Base-by-base conservation (phyloP, 1,284 basidiomycete species). In the Apiotrichum sp. region DNA sequence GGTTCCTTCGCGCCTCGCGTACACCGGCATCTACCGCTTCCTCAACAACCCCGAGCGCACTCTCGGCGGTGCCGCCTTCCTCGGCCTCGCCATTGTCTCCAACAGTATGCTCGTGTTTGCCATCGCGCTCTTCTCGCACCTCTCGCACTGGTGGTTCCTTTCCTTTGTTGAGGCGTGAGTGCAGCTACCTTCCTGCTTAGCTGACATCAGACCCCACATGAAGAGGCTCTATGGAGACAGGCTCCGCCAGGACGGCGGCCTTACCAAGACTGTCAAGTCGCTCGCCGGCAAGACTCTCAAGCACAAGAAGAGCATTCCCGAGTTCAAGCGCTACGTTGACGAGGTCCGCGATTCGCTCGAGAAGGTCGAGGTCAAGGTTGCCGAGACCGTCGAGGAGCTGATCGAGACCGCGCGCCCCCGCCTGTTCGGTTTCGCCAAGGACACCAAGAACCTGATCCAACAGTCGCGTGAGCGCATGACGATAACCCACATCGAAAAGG, bases 21-120 rank as follows among this genome's bases (percentile, higher is more conserved):
- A 98, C 73, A 95, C 91, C 50, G 95, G 95, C 35, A 98, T 98
- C 66, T 97, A 93, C 77, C 84, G 90, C 83, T 95, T 90, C 79
- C 79, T 96, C 57, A 96, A 98, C 77, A 96, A 98, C 70, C 95
- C 95, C 0, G 95, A 98, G 74, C 71, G 81, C 35, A 84, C 89
- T 40, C 91, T 96, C 85, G 92, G 92, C 32, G 92, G 92, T 2
- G 91, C 93, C 0, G 89, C 92, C 0, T 95, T 96, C 81, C 90
- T 98, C 65, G 95, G 95, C 11, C 79, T 98, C 14, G 87, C 88
- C 3, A 80, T 98, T 52, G 88, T 98, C 69, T 91, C 88, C 58
- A 90, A 88, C 9, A 91, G 86, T 70, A 91, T 89, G 68, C 81
- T 92, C 14, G 90, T 95, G 1, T 83, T 93, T 45, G 73, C 82